A percentile compares a stretch with the other conserved stretches of the same genome.
Evolutionary conservation across 129 eudicot genomes (phyloP).

Genomic region (Tagetes erecta): DNA sequence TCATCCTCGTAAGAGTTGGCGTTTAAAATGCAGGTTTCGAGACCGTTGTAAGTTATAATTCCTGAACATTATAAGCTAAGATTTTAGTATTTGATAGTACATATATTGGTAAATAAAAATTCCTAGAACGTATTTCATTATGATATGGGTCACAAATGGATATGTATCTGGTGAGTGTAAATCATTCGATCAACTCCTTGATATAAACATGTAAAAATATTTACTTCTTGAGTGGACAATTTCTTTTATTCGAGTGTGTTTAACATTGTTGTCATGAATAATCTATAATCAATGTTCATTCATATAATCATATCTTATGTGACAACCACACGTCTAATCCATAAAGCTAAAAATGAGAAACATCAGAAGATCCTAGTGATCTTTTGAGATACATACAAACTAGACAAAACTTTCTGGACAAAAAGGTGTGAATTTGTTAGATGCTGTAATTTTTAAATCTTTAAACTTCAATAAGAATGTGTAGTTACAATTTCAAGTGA

Average conservation of each 20-base stretch:
- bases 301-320: too few species aligned
- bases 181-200: background rate
- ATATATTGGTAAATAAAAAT: background rate
- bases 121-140: background rate
- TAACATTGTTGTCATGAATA: too few species aligned
- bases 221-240: background rate
- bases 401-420: too few species aligned
- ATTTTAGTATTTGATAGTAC: background rate
- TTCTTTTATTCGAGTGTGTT: too few species aligned
- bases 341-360: too few species aligned
- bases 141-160: background rate
- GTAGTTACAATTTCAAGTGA: background rate
- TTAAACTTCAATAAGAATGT: background rate
- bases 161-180: background rate
- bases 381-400: too few species aligned
- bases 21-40: slow-evolving; percentile 79
- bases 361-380: too few species aligned
- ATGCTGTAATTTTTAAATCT: background rate
- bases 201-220: slow-evolving; percentile 5
- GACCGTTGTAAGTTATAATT: slow-evolving; percentile 83
- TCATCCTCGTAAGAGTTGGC: slow-evolving; percentile 54
- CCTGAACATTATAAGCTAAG: slow-evolving; percentile 38
- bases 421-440: background rate
- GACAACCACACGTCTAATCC: too few species aligned
- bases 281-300: too few species aligned